Conservation (phyloP, 2,329 filamentous ascomycete species). For the Chaetomiaceae sp. region DNA sequence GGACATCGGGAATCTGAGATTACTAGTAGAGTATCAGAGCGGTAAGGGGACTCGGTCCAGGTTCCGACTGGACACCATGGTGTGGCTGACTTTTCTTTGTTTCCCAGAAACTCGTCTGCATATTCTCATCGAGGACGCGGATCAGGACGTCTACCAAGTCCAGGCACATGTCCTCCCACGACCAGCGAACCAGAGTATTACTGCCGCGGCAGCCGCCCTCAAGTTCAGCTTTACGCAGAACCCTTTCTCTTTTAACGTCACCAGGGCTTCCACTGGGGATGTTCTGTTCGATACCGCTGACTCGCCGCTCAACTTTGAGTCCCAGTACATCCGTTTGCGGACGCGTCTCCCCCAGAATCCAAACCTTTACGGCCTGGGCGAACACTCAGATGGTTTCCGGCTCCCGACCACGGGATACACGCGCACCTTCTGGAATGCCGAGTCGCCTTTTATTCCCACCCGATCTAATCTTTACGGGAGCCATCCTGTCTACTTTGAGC, state of each 20-base stretch:
- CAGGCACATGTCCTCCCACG: constrained; percentile 64
- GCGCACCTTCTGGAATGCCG: constrained; percentile 64
- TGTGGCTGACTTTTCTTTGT: not conserved
- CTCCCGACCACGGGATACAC: constrained; percentile 63
- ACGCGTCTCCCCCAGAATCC: constrained; percentile 62
- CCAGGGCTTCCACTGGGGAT: constrained; percentile 35
- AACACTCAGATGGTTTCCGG: constrained; percentile 66
- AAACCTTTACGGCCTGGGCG: constrained; percentile 70
- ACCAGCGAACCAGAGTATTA: constrained; percentile 38
- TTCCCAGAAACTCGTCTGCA: constrained; percentile 43
- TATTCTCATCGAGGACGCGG: constrained; percentile 67
- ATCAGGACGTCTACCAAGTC: constrained; percentile 68
- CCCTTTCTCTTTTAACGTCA: constrained; percentile 59
- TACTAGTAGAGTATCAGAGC: constrained; percentile 33
- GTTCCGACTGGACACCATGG: not conserved
- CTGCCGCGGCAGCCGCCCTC: constrained; percentile 34
- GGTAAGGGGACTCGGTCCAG: constrained; percentile 21
- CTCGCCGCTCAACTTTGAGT: constrained; percentile 61
- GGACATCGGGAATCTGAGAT: constrained; percentile 52
- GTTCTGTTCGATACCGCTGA: constrained; percentile 54
- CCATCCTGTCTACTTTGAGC: constrained; percentile 70
- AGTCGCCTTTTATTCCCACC: constrained; percentile 57
- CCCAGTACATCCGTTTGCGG: constrained; percentile 66
- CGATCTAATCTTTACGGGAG: constrained; percentile 65
- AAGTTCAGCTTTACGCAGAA: constrained; percentile 39